Percentiles rank a stretch among this genome's conserved stretches.
Conservation (phyloP, 2,329 filamentous ascomycete genomes). For the Microdochium nivale region DNA sequence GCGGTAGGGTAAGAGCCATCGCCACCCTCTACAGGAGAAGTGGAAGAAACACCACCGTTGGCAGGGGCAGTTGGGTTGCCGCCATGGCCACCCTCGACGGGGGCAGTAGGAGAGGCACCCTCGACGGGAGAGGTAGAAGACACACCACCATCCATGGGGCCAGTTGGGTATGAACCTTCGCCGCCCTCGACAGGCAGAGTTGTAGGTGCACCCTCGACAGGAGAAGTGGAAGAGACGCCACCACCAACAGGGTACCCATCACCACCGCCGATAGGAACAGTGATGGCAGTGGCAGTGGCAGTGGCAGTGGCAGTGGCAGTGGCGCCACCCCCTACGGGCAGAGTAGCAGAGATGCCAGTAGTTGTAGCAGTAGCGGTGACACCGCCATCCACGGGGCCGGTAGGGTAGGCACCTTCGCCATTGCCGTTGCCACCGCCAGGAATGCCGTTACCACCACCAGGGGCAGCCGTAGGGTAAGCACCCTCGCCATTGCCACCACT, state of each 20-base stretch:
- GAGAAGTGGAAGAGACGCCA: too few relatives aligned
- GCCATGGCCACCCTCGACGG: background rate
- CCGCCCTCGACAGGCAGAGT: too few relatives aligned
- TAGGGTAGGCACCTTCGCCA: background rate
- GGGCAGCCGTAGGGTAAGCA: too few relatives aligned
- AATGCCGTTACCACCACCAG: background rate
- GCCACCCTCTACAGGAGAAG: background rate
- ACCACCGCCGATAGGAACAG: too few relatives aligned
- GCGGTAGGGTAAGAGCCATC: too few relatives aligned
- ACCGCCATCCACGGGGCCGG: slow-evolving; percentile 9
- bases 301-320: background rate
- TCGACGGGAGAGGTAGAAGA: background rate
- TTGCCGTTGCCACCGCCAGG: background rate
- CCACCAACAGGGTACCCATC: too few relatives aligned
- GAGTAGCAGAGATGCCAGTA: background rate
- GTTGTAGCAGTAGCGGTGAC: slow-evolving; percentile 6
- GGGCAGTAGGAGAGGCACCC: background rate
- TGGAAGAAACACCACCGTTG: background rate
- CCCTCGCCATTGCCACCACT: background rate
- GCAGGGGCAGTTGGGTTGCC: background rate
- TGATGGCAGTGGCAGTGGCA: background rate
- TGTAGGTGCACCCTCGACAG: too few relatives aligned
- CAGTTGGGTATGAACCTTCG: too few relatives aligned
- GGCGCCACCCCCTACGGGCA: background rate
- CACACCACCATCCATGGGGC: background rate